Evolutionary conservation across 495 filamentous ascomycete genomes (phyloP), one percentile per base, ranked within the genome.

Genomic region (Usnea hakonensis): DNA sequence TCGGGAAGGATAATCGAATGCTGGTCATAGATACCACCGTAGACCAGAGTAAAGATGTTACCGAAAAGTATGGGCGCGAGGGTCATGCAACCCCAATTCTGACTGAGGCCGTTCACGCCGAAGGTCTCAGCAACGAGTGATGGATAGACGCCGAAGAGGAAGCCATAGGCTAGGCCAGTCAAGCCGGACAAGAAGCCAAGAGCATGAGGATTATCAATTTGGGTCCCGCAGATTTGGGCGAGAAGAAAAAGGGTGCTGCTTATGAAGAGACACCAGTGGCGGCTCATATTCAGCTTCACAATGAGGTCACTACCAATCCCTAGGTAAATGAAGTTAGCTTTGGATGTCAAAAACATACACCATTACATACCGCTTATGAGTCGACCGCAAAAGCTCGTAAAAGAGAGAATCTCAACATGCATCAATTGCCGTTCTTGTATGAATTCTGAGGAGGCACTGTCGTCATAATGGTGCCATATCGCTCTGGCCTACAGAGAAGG

Each of bases 51-150:
- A 77, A 97, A 97, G 36, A 96, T 73, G 61, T 97, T 95, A 44
- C 90, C 90, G 21, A 84, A 90, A 56, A 96, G 75, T 7, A 95
- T 87, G 0, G 92, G 91, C 16, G 87, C 83, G 21, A 97, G 75
- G 0, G 89, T 97, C 88, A 98, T 96, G 66, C 85, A 87, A 37
- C 94, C 94, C 90, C 93, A 98, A 73, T 95, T 95, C 72, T 90
- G 87, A 66, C 83, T 87, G 23, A 98, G 78, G n/a, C 94, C 92
- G 63, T 84, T 78, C 41, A 96, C 85, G 33, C 95, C 94, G 71
- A 98, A 98, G 4, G 88, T 85, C 69, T 97, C 92, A 16, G 92
- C 89, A 5, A 91, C 87, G 55, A 98, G 84, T 1, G 95, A 89
- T 11, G 94, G 95, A 75, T 89, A 96, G 58, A 95, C 91, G 67